Evolutionary conservation across 192 early-diverging fungal genomes (phyloP), one percentile per base, ranked within the genome.

Genomic region (Lobulomyces angularis): DNA sequence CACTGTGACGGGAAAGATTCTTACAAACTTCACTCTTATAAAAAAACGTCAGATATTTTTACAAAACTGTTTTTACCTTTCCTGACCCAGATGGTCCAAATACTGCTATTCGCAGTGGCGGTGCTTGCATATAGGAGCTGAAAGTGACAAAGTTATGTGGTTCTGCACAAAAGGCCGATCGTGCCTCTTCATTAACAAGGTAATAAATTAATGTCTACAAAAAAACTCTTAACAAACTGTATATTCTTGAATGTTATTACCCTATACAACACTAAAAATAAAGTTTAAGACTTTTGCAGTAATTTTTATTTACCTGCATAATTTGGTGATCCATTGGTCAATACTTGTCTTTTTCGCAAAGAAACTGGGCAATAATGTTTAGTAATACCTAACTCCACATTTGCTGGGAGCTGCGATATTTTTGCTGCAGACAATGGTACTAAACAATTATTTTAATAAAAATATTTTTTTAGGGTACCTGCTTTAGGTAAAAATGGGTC

Each of bases 301-400:
- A n/a, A n/a, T n/a, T 44, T 12, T 40, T 70, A 74, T 36, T 56
- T 57, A 20, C 51, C 66, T 31, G 42, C 50, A 26, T 45, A 29
- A 12, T 35, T 24, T 8, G 26, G 25, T 21, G 57, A 48, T 14
- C 71, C 71, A 28, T 58, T 65, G 3, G 50, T 26, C 32, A 74
- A 31, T 14, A 62, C 53, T 17, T 55, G 39, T 2, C 27, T 31
- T 11, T 54, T 48, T 21, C 54, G 37, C 31, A 74, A 50, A 2
- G 52, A 46, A 27, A 61, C 47, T 9, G 71, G 71, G 44, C 66
- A 69, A 41, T 57, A 74, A 32, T 66, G 59, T 44, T 69, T 69
- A 0, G 71, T 69, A 12, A 25, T 23, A 8, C 71, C 71, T 2
- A 63, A 32, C 25, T 67, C 62, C n/a, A 57, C 26, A 8, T 30